phyloP scores from a whole-genome alignment of 2,329 filamentous ascomycete species.

The Colletotrichum gigasporum region DNA sequence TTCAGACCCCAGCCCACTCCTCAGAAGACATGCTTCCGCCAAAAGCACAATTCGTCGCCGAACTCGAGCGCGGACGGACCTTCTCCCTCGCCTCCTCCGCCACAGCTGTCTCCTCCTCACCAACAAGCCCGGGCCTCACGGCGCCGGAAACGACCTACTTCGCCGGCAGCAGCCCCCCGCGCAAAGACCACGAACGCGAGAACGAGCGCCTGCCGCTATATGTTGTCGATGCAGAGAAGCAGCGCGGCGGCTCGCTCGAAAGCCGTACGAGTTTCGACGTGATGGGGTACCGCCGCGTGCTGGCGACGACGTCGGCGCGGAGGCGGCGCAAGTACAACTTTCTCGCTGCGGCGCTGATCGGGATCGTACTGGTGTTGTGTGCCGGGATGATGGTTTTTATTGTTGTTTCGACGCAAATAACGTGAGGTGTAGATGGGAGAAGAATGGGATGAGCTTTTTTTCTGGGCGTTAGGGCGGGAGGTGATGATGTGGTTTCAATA shows the following conservation, averaged over 20 bases:
- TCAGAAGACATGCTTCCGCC: constrained; percentile 9
- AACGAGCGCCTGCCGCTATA: background rate
- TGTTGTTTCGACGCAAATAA: background rate
- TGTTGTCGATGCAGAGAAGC: constrained; percentile 10
- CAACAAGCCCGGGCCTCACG: background rate
- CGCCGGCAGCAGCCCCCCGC: background rate
- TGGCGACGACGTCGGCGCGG: background rate
- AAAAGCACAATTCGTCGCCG: constrained; percentile 14
- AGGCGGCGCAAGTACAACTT: background rate
- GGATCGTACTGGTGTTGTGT: background rate
- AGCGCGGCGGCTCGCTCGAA: background rate
- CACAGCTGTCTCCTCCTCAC: background rate
- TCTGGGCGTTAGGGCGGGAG: no score
- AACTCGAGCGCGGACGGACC: constrained; percentile 9
- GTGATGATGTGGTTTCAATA: no score
- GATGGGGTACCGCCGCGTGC: background rate
- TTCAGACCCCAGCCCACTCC: background rate
- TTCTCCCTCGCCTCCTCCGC: background rate
- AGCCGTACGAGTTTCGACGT: background rate
- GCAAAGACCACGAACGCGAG: background rate
- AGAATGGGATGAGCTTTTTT: background rate
- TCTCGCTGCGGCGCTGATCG: background rate
- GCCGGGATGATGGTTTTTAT: constrained; percentile 8
- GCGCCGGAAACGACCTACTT: constrained; percentile 16
- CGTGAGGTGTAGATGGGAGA: background rate